These are phyloP conservation scores for Blastobotrys apis DNA, from an alignment of 1,139 yeast species.

Conservation along the genomic window DNA sequence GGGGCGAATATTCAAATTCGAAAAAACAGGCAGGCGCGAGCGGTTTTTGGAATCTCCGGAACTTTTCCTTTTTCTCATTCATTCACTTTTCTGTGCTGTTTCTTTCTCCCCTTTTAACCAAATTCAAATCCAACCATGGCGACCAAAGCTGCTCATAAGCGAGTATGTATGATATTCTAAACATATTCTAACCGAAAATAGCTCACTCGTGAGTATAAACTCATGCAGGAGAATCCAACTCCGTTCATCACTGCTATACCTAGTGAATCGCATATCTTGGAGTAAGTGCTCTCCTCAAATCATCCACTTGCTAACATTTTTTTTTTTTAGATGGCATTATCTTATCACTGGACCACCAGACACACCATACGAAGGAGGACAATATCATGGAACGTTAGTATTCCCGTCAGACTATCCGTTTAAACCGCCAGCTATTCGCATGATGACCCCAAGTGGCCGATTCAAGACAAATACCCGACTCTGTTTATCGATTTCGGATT, in stretches of 20 bases:
- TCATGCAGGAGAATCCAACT: conserved; percentile 69
- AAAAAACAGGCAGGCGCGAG: no score
- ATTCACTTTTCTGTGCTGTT: no score
- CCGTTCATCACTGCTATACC: conserved; percentile 84
- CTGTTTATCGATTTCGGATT: conserved; percentile 86
- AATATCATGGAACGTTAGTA: conserved; percentile 79
- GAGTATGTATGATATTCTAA: conserved; percentile 24
- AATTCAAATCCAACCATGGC: conserved; percentile 29
- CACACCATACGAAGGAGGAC: conserved; percentile 81
- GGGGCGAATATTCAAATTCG: no score
- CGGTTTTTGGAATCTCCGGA: no score
- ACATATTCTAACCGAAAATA: conserved; percentile 10
- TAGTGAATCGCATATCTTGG: conserved; percentile 68
- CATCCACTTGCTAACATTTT: conserved; percentile 15
- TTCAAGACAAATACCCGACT: conserved; percentile 74
- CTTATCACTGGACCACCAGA: conserved; percentile 81
- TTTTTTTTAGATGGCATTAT: conserved; percentile 54
- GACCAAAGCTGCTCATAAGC: conserved; percentile 34
- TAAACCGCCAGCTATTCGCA: conserved; percentile 86
- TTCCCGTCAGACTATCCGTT: conserved; percentile 89
- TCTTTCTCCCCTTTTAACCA: background rate
- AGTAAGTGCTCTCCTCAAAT: conserved; percentile 20
- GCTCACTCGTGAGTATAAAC: conserved; percentile 75
- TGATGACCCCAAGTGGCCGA: conserved; percentile 83
- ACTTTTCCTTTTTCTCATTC: no score